phyloP scores from a whole-genome alignment of 441 rosid genomes.

The Adansonia gregorii region DNA sequence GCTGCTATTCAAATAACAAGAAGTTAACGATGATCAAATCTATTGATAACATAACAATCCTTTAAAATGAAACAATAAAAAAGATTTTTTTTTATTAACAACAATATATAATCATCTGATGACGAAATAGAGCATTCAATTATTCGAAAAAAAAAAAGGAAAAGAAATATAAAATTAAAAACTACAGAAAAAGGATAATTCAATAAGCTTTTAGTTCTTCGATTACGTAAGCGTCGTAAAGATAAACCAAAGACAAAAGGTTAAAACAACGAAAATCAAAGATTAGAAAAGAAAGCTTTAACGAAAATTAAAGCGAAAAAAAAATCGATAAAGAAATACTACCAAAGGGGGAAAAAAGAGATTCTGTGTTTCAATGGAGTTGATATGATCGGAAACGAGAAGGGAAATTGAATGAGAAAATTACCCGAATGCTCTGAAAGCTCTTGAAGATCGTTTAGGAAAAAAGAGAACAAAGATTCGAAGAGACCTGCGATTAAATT shows the following conservation, averaged over 20 bases:
- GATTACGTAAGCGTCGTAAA: not conserved
- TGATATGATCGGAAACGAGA: conserved; percentile 23
- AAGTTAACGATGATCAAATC: no score
- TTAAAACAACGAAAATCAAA: not conserved
- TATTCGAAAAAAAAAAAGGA: not conserved
- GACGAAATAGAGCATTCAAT: not conserved
- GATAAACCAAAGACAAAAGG: not conserved
- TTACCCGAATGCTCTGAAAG: conserved; percentile 38
- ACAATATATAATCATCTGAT: not conserved
- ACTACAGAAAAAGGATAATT: not conserved
- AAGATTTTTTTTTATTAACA: no score
- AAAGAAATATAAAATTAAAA: not conserved
- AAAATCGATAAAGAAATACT: not conserved
- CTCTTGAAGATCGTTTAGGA: conserved; percentile 32
- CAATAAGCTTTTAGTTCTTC: not conserved
- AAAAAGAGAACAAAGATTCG: not conserved
- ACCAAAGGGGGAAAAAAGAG: not conserved
- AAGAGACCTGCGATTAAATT: conserved; percentile 27
- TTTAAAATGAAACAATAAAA: no score
- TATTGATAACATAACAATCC: no score
- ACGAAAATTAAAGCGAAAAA: not conserved
- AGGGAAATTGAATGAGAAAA: conserved; percentile 25
- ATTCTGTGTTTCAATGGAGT: not conserved
- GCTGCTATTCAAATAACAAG: not conserved
- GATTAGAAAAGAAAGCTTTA: not conserved